Evolutionary conservation across 257 asterid genomes (phyloP).

Genomic region (Nicotiana otophora): DNA sequence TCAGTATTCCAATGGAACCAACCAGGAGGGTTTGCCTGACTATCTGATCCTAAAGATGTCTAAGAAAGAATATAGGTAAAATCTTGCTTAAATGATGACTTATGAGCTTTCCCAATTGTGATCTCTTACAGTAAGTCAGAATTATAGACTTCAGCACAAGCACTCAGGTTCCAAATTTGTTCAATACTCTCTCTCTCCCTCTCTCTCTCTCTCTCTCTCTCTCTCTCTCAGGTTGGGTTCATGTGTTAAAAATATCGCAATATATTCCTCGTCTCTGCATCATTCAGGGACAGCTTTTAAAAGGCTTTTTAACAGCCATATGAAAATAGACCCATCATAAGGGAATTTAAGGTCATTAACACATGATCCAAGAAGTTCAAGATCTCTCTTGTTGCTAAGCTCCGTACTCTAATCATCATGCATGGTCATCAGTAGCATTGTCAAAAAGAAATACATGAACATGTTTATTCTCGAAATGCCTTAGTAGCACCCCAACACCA

Average conservation of each 20-base stretch:
- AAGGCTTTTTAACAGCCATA: background rate
- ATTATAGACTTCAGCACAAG: slow-evolving; percentile 3
- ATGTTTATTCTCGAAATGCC: background rate
- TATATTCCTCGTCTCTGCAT: background rate
- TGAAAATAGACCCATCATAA: background rate
- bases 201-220: background rate
- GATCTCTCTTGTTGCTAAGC: background rate
- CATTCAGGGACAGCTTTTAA: background rate
- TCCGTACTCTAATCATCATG: background rate
- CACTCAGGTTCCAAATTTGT: background rate
- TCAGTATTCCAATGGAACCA: background rate
- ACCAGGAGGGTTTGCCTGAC: background rate
- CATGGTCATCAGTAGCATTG: too few species aligned
- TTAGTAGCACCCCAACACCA: background rate
- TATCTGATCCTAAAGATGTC: background rate
- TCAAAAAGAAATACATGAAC: background rate
- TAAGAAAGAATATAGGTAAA: background rate
- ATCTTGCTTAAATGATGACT: background rate
- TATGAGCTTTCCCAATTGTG: background rate
- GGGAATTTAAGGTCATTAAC: background rate
- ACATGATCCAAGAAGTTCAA: background rate
- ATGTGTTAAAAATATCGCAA: background rate
- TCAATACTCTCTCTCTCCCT: too few species aligned
- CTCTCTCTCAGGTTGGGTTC: background rate
- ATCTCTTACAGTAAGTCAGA: background rate